phyloP scores from a whole-genome alignment of 495 filamentous ascomycete genomes.

The Daldinia concentrica region DNA sequence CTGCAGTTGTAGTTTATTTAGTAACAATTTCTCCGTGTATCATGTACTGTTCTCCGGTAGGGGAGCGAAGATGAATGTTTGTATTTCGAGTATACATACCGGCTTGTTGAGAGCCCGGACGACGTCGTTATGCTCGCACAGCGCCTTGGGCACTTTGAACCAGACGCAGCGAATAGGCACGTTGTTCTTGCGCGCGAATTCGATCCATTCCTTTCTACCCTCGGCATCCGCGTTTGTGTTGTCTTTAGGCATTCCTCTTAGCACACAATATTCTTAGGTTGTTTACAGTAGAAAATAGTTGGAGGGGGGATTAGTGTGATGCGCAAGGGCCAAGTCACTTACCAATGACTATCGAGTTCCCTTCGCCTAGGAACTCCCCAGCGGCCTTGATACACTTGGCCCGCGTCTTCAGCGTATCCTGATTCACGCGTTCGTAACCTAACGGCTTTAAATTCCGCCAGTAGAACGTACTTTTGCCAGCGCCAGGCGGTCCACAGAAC shows the following conservation, averaged over 20 bases:
- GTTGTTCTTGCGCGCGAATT: slow-evolving; percentile 72
- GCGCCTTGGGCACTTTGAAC: slow-evolving; percentile 73
- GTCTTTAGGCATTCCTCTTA: slow-evolving; percentile 60
- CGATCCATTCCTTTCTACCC: slow-evolving; percentile 76
- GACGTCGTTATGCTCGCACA: slow-evolving; percentile 91
- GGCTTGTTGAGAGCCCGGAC: slow-evolving; percentile 76
- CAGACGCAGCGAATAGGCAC: slow-evolving; percentile 86
- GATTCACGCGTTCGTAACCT: slow-evolving; percentile 86
- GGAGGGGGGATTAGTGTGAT: slow-evolving; percentile 1
- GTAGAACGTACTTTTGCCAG: slow-evolving; percentile 92
- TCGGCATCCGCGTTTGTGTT: slow-evolving; percentile 90
- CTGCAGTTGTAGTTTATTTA: slow-evolving; percentile 45
- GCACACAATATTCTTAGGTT: background rate
- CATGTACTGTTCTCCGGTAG: background rate
- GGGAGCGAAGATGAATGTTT: background rate
- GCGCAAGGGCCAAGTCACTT: slow-evolving; percentile 48
- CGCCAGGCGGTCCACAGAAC: slow-evolving; percentile 86
- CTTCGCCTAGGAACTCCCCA: slow-evolving; percentile 66
- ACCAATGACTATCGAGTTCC: slow-evolving; percentile 79
- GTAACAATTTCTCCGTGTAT: background rate
- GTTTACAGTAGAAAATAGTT: background rate
- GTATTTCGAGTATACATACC: slow-evolving; percentile 50
- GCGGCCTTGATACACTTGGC: slow-evolving; percentile 88
- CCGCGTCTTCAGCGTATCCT: slow-evolving; percentile 81
- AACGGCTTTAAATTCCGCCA: slow-evolving; percentile 80